Evolutionary conservation across 495 filamentous ascomycete species (phyloP).

Genomic region (Copromyces sp.): DNA sequence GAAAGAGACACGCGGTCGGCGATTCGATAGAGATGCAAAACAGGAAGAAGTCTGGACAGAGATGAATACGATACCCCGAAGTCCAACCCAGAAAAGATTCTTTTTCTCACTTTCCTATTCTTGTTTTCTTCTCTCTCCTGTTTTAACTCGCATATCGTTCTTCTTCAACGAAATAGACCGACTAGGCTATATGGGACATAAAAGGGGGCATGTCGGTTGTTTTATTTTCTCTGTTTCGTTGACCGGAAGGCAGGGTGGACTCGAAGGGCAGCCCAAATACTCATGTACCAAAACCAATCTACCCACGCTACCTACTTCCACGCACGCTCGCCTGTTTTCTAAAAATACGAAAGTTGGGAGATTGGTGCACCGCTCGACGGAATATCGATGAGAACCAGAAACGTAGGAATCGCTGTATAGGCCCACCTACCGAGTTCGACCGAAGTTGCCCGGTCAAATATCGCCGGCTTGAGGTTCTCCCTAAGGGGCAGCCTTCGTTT

Average conservation of each 20-base stretch:
- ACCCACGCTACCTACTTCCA: background rate
- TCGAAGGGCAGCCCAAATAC: background rate
- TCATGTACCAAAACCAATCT: background rate
- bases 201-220: background rate
- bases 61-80: background rate
- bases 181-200: background rate
- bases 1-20: conserved; percentile 5
- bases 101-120: background rate
- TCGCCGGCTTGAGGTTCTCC: background rate
- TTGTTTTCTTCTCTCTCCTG: background rate
- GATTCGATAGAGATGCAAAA: conserved; percentile 35
- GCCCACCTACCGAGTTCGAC: background rate
- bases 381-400: background rate
- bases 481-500: background rate
- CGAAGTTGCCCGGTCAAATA: background rate
- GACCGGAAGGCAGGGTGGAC: background rate
- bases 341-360: background rate
- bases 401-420: background rate
- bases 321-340: background rate
- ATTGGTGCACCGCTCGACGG: background rate
- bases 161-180: background rate
- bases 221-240: background rate
- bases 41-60: conserved; percentile 21
- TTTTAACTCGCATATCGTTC: background rate
- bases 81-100: background rate